Base-by-base conservation (phyloP, 2,329 filamentous ascomycete genomes). In the Fusarium protoensiforme region DNA sequence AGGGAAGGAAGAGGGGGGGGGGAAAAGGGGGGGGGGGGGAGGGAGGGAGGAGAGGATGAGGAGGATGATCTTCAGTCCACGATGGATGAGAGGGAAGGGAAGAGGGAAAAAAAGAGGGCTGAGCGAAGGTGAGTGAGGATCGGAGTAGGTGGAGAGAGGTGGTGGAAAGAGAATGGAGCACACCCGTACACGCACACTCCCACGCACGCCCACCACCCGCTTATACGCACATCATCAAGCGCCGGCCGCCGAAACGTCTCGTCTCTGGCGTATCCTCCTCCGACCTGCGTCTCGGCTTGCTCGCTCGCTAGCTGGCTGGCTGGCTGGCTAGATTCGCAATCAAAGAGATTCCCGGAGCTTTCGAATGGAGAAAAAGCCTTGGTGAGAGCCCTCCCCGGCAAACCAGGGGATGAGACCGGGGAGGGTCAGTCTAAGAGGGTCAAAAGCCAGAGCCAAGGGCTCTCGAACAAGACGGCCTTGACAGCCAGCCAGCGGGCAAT, bases 171-270 rank as follows among this genome's bases (percentile, higher is more conserved):
- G 64, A 65, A 76, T 71, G 66, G 67, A 68, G 62, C 69, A 67
- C 68, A 65, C 51, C 59, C 65, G 71, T 65, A 69, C 72, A 73
- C 64, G 65, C 69, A 74, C 72, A 76, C 73, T 63, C 74, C 71
- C 65, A 57, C 68, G 71, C 75, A 76, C 69, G 68, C 72, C 43
- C 43, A 48, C 63, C 73, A 75, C 75, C 56, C 68, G 72, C 71
- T 68, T 75, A 75, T 72, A 76, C 72, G 75, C 71, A 73, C 74
- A 76, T 77, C 75, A 75, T 75, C 75, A 76, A 77, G 75, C 74
- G 66, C 73, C 72, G 70, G 69, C 68, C 61, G 69, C 73, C 75
- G 72, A 74, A 70, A 76, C 59, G 64, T 73, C 69, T 64, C 54
- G 60, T 66, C 57, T 65, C 54, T 35, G 57, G 64, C 46, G 51